Base-by-base conservation (phyloP, 1,139 yeast species). In the Lodderomyces margitis region DNA sequence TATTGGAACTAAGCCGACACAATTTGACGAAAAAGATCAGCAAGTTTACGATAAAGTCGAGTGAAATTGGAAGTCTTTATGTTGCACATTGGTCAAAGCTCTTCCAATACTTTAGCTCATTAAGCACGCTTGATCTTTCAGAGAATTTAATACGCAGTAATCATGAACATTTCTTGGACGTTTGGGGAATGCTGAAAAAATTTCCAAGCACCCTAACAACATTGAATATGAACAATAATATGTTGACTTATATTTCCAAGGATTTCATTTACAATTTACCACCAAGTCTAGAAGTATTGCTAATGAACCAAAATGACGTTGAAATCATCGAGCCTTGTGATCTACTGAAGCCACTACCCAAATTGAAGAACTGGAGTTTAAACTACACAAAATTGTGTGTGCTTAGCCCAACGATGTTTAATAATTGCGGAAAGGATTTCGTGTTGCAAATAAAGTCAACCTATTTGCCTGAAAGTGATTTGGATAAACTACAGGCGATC, bases 31-130 rank as follows among this genome's bases (percentile, higher is more conserved):
- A 44, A 9, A 63, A 66, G 41, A 43, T 69, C 32, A 46, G 46
- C 4, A 36, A 46, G 14, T 28, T 70, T 2, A 54, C 66, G 17
- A 58, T 70, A 20, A 48, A 50, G 20, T 56, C 64, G 11, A 63
- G 72, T n/a, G 70, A 69, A 41, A 61, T 70, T 3, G 75, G 76
- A 1, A 56, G 57, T 23, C 57, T 62, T 39, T 68, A 55, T 45
- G 59, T 59, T 3, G 45, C 54, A 4, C 62, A 58, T 33, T 70
- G 75, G 75, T 55, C 64, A 21, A 56, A 55, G 37, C 49, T 69
- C 8, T 58, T 70, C 31, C 43, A 46, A 10, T 51, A 58, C 20
- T 66, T 68, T 37, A 43, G 43, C 4, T 55, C 55, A 36, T 42
- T 66, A 12, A 39, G 46, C 14, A 41, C 34, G 10, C 54, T 70